Conservation (phyloP, 2,329 filamentous ascomycete species). For the Ophiosphaerella narmari region DNA sequence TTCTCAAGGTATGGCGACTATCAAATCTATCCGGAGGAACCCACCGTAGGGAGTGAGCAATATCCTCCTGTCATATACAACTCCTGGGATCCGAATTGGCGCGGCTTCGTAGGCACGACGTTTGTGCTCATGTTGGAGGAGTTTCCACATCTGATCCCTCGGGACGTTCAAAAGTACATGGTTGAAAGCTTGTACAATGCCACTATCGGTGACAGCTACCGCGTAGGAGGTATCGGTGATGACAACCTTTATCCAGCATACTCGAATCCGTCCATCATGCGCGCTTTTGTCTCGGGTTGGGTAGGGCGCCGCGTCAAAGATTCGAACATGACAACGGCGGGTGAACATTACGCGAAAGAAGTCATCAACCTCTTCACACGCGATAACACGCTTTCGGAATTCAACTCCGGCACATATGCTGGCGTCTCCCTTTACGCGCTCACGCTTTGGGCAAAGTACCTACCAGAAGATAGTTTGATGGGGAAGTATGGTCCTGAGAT, state of each 20-base stretch:
- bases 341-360: slow-evolving; percentile 61
- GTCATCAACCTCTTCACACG: slow-evolving; percentile 62
- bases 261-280: slow-evolving; percentile 65
- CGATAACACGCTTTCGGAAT: slow-evolving; percentile 64
- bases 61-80: slow-evolving; percentile 60
- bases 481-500: slow-evolving; percentile 57
- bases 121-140: slow-evolving; percentile 65
- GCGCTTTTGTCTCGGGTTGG: slow-evolving; percentile 65
- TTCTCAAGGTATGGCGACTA: slow-evolving; percentile 54
- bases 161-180: slow-evolving; percentile 51
- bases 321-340: slow-evolving; percentile 62
- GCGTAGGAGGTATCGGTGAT: slow-evolving; percentile 62
- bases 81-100: slow-evolving; percentile 68
- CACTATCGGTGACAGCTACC: slow-evolving; percentile 64
- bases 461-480: slow-evolving; percentile 60
- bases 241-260: slow-evolving; percentile 68
- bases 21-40: slow-evolving; percentile 61
- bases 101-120: slow-evolving; percentile 65
- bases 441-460: slow-evolving; percentile 64
- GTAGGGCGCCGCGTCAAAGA: slow-evolving; percentile 59
- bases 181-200: slow-evolving; percentile 60
- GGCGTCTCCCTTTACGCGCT: slow-evolving; percentile 65
- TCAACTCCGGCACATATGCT: slow-evolving; percentile 66
- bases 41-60: slow-evolving; percentile 56
- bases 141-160: slow-evolving; percentile 55